These are phyloP conservation scores for Parascedosporium putredinis DNA, from an alignment of 2,329 filamentous ascomycete genomes.

Conservation along the genomic window DNA sequence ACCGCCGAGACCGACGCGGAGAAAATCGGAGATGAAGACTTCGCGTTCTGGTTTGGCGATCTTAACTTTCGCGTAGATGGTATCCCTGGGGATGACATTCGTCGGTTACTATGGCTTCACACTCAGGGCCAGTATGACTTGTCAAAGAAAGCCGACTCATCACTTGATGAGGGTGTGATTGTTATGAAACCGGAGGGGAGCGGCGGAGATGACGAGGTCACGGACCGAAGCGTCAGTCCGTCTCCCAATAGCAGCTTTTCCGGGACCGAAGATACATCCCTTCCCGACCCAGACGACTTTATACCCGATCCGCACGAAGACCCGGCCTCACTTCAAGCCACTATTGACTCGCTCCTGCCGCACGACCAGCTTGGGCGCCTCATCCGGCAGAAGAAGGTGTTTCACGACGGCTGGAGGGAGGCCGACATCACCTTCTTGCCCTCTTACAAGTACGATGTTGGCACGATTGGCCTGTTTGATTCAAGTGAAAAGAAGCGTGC, in stretches of 20 bases:
- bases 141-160: slow-evolving; percentile 20
- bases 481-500: slow-evolving; percentile 88
- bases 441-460: slow-evolving; percentile 95
- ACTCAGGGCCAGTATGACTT: slow-evolving; percentile 66
- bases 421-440: slow-evolving; percentile 81
- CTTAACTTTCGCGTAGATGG: slow-evolving; percentile 88
- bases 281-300: slow-evolving; percentile 34
- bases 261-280: not conserved
- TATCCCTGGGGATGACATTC: slow-evolving; percentile 81
- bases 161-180: slow-evolving; percentile 28
- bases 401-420: slow-evolving; percentile 88
- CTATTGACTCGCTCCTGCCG: slow-evolving; percentile 72
- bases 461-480: slow-evolving; percentile 86
- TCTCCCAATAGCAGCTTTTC: slow-evolving; percentile 12
- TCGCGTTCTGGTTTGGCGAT: slow-evolving; percentile 93
- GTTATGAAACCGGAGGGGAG: slow-evolving; percentile 36
- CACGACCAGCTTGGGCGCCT: slow-evolving; percentile 78
- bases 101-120: slow-evolving; percentile 72
- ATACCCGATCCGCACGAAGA: slow-evolving; percentile 60
- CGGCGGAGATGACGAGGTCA: slow-evolving; percentile 25
- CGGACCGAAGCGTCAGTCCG: slow-evolving; percentile 17
- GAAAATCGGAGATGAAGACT: slow-evolving; percentile 79
- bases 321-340: slow-evolving; percentile 79
- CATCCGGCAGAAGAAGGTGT: slow-evolving; percentile 65
- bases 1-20: slow-evolving; percentile 56